phyloP scores from a whole-genome alignment of 73 alveolate species.

The Blepharisma stoltei region DNA sequence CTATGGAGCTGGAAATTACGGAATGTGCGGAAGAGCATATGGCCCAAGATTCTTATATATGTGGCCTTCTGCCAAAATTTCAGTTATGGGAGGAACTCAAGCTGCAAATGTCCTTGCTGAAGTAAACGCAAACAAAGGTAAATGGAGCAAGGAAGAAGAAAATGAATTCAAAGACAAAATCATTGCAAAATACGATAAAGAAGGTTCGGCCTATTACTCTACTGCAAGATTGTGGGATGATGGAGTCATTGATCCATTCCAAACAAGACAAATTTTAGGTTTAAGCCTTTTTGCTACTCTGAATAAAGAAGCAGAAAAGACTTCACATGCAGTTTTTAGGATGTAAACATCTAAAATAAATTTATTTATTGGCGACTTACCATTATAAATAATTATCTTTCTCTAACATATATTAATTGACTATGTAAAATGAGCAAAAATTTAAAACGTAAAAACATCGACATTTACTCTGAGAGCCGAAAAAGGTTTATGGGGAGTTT shows the following conservation, averaged over 20 bases:
- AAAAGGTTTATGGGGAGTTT: not conserved
- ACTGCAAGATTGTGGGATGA: conserved; percentile 96
- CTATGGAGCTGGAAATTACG: conserved; percentile 98
- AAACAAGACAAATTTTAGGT: conserved; percentile 73
- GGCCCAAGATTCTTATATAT: conserved; percentile 86
- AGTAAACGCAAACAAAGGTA: conserved; percentile 19
- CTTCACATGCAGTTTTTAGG: conserved; percentile 71
- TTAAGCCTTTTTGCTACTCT: conserved; percentile 63
- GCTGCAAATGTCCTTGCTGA: conserved; percentile 71
- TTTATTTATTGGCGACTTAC: too few relatives aligned
- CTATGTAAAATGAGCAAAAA: not conserved
- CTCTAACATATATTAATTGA: not conserved
- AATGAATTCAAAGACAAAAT: conserved; percentile 40
- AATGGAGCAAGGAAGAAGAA: conserved; percentile 54
- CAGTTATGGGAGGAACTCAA: conserved; percentile 97
- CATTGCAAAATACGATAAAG: conserved; percentile 51
- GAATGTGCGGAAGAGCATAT: conserved; percentile 98
- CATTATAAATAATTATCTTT: too few relatives aligned
- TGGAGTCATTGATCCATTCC: conserved; percentile 80
- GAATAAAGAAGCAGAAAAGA: conserved; percentile 41
- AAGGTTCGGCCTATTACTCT: conserved; percentile 83
- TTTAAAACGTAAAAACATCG: not conserved
- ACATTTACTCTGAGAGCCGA: not conserved
- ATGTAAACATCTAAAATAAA: conserved; percentile 38
- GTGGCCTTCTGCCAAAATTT: conserved; percentile 87